Conservation (phyloP, 768 basidiomycete genomes). For the Jaapia argillacea region DNA sequence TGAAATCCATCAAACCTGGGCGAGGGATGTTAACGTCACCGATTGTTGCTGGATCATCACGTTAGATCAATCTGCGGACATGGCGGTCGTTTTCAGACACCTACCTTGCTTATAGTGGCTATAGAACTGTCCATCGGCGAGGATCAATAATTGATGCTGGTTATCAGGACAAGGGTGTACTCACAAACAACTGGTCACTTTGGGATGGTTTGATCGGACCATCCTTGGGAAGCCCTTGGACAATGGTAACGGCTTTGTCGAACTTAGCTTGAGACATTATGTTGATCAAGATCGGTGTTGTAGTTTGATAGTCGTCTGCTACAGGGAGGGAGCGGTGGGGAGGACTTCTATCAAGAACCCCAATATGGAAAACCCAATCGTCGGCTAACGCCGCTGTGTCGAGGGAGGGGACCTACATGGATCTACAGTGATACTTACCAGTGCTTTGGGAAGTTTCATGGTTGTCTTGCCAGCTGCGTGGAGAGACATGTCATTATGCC, state of each 20-base stretch:
- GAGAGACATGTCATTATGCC: too few species aligned
- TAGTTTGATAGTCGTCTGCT: too few species aligned
- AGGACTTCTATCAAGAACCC: too few species aligned
- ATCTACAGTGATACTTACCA: too few species aligned
- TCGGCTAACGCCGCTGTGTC: too few species aligned
- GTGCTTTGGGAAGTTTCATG: too few species aligned
- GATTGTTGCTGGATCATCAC: slow-evolving; percentile 41
- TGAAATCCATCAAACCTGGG: slow-evolving; percentile 78
- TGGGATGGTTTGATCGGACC: slow-evolving; percentile 68
- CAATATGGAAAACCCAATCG: too few species aligned
- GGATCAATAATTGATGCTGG: background rate
- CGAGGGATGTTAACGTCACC: slow-evolving; percentile 60
- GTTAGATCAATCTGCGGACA: background rate
- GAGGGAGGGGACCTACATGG: too few species aligned
- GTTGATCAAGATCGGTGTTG: slow-evolving; percentile 3
- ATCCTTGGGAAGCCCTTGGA: slow-evolving; percentile 61
- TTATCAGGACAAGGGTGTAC: slow-evolving; percentile 19
- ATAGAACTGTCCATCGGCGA: slow-evolving; percentile 63
- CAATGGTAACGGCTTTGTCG: slow-evolving; percentile 62
- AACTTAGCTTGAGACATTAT: slow-evolving; percentile 66
- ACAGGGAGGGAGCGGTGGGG: too few species aligned
- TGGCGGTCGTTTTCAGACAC: background rate
- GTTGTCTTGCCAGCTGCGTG: too few species aligned
- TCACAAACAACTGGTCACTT: slow-evolving; percentile 72
- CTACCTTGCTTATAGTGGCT: slow-evolving; percentile 87